Base-by-base conservation (phyloP, 2,329 filamentous ascomycete genomes). In the Trichoderma citrinoviride region DNA sequence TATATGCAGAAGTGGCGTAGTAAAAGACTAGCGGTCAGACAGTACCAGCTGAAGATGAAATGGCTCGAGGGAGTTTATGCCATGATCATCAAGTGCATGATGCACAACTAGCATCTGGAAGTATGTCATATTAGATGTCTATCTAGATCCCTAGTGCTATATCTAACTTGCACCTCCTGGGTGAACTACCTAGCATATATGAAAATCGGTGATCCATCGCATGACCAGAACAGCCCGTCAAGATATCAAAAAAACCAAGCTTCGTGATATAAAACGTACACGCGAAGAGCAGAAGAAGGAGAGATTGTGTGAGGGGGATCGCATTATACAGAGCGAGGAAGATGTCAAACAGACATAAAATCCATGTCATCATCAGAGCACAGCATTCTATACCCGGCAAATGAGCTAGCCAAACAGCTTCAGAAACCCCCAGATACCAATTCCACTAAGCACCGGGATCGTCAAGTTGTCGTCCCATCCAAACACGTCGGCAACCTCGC, bases 401-500 rank as follows among this genome's bases (percentile, higher is more conserved):
- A 53, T 29, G 19, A n/a, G 23, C 75, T 81, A 87, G 61, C 89
- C 89, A 82, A 97, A 97, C 55, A 93, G 77, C 79, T 91, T 96
- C 71, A 98, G 83, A 76, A 99, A 97, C 0, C 90, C 90, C 89
- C 91, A 97, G 67, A 99, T 87, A 7, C 93, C 93, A 52, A 92
- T 78, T 25, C 93, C 93, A 74, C 92, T 97, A 56, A 99, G 82
- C 27, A 96, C 87, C 2, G 95, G 95, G 76, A 99, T 99, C 56
- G 94, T 98, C 71, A 99, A 81, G 77, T 99, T 99, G 79, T 99
- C 95, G 73, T 99, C 95, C 90, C 92, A 93, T 54, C 93, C 92
- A 75, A 93, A 97, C 0, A 98, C 73, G 78, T 99, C 93, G 52
- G 97, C 83, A 17, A 94, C 90, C 78, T 99, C 95, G 73, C 93